Conservation (phyloP, 306 rosid genomes). For the Gynostemma pentaphyllum region DNA sequence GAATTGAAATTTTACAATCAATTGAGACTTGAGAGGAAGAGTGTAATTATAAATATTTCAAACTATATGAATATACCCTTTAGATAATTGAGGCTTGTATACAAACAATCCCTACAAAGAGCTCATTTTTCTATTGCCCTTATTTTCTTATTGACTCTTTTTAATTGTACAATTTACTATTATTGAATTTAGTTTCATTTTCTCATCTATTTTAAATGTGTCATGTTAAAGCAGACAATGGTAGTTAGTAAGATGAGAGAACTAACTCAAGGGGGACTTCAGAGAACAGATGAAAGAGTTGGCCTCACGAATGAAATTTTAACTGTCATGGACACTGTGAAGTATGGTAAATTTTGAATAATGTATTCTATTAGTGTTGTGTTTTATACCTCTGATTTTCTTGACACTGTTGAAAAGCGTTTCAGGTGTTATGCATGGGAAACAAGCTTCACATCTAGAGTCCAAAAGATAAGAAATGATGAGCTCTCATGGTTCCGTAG, state of each 20-base stretch:
- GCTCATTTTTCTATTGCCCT: too few relatives aligned
- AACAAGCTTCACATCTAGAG: conserved; percentile 61
- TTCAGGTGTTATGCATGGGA: conserved; percentile 94
- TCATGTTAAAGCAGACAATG: conserved; percentile 31
- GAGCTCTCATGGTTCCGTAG: conserved; percentile 63
- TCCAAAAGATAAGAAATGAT: conserved; percentile 48
- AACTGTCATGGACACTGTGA: conserved; percentile 78
- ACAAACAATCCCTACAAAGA: too few relatives aligned
- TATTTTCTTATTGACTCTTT: too few relatives aligned
- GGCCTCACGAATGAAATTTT: conserved; percentile 79
- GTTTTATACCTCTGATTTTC: not conserved
- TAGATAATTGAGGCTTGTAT: too few relatives aligned
- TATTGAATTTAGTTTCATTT: not conserved
- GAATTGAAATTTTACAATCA: too few relatives aligned
- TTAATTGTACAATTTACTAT: too few relatives aligned
- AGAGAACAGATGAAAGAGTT: conserved; percentile 75
- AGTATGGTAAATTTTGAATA: conserved; percentile 35
- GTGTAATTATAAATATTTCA: too few relatives aligned
- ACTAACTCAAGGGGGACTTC: conserved; percentile 59
- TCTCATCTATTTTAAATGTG: not conserved
- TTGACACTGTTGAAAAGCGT: conserved; percentile 18
- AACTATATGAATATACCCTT: too few relatives aligned
- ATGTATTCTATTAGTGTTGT: not conserved
- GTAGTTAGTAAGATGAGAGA: conserved; percentile 63
- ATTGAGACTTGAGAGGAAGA: too few relatives aligned